Evolutionary conservation across 2,329 filamentous ascomycete species (phyloP).

Genomic region (Tympanopsis confertula): DNA sequence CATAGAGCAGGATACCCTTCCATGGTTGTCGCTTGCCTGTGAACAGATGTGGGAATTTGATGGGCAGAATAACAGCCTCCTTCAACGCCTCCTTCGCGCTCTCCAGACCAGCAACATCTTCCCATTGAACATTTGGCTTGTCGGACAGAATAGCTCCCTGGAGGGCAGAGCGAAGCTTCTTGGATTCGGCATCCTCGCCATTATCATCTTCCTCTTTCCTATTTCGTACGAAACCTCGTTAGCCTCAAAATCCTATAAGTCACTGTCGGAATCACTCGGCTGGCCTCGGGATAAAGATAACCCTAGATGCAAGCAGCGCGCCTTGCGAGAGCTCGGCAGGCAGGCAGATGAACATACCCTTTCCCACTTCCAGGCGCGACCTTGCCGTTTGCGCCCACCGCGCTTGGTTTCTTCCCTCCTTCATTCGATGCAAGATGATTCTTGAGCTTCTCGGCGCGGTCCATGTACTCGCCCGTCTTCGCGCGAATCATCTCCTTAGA

Average conservation of each 20-base stretch:
- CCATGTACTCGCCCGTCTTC: conserved; percentile 95
- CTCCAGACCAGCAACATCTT: conserved; percentile 92
- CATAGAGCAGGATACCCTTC: conserved; percentile 25
- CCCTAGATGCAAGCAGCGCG: no score
- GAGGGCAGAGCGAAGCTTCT: conserved; percentile 86
- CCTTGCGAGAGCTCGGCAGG: no score
- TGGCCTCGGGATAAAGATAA: no score
- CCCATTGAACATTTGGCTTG: conserved; percentile 93
- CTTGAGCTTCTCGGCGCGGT: conserved; percentile 96
- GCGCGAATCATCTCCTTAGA: conserved; percentile 95
- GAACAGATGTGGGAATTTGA: conserved; percentile 86
- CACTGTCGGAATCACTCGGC: no score
- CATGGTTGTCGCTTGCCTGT: conserved; percentile 60
- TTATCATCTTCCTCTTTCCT: conserved; percentile 41
- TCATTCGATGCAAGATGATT: conserved; percentile 61
- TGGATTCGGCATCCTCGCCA: conserved; percentile 69
- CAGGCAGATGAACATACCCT: not conserved
- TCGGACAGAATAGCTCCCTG: conserved; percentile 88
- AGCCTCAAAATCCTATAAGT: no score
- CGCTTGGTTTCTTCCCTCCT: conserved; percentile 7
- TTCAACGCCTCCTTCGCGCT: conserved; percentile 92
- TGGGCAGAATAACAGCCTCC: conserved; percentile 92
- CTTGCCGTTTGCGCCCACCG: not conserved
- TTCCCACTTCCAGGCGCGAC: conserved; percentile 1
- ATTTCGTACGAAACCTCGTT: conserved; percentile 29